phyloP scores from a whole-genome alignment of 345 rosid genomes.

The Rhizophora apiculata region DNA sequence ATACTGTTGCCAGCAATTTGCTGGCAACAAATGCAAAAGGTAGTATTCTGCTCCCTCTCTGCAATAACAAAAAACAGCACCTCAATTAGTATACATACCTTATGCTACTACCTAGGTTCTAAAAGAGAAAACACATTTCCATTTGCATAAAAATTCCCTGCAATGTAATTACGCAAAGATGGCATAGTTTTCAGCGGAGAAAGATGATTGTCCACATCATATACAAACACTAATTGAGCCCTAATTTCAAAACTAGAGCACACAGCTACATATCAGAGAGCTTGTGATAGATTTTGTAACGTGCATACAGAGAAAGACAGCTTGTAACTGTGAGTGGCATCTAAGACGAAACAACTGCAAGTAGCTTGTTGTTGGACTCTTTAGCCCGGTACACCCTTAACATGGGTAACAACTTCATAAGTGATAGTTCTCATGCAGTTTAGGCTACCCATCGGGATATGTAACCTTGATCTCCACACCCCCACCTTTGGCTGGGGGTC shows the following conservation, averaged over 20 bases:
- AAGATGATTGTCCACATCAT: neutral
- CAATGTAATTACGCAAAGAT: neutral
- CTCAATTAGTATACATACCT: neutral
- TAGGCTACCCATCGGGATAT: too few relatives aligned
- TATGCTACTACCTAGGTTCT: neutral
- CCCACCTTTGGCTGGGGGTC: neutral
- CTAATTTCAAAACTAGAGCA: neutral
- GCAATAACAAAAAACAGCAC: slow-evolving; percentile 1
- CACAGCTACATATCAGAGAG: neutral
- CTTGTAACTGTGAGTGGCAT: too few relatives aligned
- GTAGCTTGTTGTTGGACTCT: slow-evolving; percentile 2
- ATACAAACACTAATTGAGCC: neutral
- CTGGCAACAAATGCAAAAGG: slow-evolving; percentile 34
- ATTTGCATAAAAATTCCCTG: neutral
- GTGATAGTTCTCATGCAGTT: too few relatives aligned
- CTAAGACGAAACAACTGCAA: neutral
- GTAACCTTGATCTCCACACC: too few relatives aligned
- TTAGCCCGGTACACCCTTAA: neutral
- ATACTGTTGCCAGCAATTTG: slow-evolving; percentile 44
- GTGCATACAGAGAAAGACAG: neutral
- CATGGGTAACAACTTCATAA: too few relatives aligned
- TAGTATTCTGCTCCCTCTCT: slow-evolving; percentile 20
- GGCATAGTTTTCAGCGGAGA: too few relatives aligned
- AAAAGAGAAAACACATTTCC: neutral
- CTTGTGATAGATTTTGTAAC: neutral